Percentiles rank a stretch among this genome's conserved stretches.
Evolutionary conservation across 208 protist genomes (phyloP).

Genomic region (Zelonia costaricensis): DNA sequence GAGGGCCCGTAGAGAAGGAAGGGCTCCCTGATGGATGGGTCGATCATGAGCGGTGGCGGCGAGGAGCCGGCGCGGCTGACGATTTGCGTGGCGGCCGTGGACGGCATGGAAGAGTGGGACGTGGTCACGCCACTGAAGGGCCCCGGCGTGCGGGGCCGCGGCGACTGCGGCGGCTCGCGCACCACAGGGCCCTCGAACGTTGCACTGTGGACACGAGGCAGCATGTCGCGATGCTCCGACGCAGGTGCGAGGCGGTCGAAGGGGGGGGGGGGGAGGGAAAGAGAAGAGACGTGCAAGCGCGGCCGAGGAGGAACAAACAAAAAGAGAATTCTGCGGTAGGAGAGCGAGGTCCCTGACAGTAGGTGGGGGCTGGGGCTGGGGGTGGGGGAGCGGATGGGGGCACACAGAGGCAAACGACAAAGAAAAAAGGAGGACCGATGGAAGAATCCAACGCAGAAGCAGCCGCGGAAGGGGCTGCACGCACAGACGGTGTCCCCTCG

Average conservation of each 20-base stretch:
- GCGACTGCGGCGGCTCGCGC: slow-evolving; percentile 7
- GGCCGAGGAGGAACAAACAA: neutral
- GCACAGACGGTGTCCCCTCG: too few relatives aligned
- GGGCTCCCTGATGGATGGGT: slow-evolving; percentile 3
- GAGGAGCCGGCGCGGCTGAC: slow-evolving; percentile 13
- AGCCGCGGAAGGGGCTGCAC: too few relatives aligned
- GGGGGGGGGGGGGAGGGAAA: neutral
- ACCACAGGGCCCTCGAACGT: neutral
- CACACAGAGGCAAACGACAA: neutral
- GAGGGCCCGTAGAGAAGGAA: slow-evolving; percentile 29
- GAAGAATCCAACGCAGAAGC: too few relatives aligned
- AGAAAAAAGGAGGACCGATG: neutral
- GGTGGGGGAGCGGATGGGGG: too few relatives aligned
- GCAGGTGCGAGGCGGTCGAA: too few relatives aligned
- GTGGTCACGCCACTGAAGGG: neutral
- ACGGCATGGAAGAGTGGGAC: slow-evolving; percentile 4
- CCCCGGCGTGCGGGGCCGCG: slow-evolving; percentile 6
- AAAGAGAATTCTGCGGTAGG: too few relatives aligned
- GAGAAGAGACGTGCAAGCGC: neutral
- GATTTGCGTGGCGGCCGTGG: slow-evolving; percentile 15
- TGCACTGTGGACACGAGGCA: neutral
- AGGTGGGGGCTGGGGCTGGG: too few relatives aligned
- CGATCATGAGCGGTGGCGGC: neutral
- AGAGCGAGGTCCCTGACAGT: too few relatives aligned
- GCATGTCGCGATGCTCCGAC: neutral